Conservation (phyloP, 352 stramenopile species). For the Phytophthora colocasiae region DNA sequence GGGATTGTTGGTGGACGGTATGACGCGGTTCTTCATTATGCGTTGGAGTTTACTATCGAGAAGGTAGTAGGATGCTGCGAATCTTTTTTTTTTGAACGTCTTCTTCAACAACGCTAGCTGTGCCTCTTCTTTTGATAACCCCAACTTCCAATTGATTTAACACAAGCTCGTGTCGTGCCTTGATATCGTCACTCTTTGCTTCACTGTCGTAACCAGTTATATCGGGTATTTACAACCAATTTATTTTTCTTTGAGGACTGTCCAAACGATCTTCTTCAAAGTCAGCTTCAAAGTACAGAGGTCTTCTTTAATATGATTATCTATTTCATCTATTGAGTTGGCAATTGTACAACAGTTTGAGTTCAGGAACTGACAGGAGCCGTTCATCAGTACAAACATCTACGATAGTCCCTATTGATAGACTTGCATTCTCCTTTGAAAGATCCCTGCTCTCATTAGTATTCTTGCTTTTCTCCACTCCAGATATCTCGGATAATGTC, state of each 20-base stretch:
- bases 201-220: not conserved
- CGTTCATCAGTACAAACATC: constrained; percentile 7
- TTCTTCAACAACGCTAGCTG: constrained; percentile 51
- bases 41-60: constrained; percentile 66
- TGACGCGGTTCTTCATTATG: constrained; percentile 36
- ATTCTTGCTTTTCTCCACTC: constrained; percentile 19
- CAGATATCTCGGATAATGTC: constrained; percentile 10
- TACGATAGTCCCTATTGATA: constrained; percentile 24
- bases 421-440: not conserved
- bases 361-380: not conserved
- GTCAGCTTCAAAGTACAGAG: too few species aligned
- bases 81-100: constrained; percentile 70
- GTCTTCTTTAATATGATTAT: too few species aligned
- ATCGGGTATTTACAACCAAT: constrained; percentile 20
- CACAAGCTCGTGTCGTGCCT: constrained; percentile 47
- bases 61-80: constrained; percentile 84
- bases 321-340: too few species aligned
- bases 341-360: too few species aligned
- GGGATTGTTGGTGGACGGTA: not conserved
- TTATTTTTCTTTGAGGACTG: too few species aligned
- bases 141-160: constrained; percentile 61
- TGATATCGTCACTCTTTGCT: constrained; percentile 21
- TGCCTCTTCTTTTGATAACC: constrained; percentile 52
- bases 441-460: not conserved
- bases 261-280: too few species aligned